These are phyloP conservation scores for Ophiostoma tasmaniense DNA, from an alignment of 2,329 filamentous ascomycete genomes.

Conservation along the genomic window DNA sequence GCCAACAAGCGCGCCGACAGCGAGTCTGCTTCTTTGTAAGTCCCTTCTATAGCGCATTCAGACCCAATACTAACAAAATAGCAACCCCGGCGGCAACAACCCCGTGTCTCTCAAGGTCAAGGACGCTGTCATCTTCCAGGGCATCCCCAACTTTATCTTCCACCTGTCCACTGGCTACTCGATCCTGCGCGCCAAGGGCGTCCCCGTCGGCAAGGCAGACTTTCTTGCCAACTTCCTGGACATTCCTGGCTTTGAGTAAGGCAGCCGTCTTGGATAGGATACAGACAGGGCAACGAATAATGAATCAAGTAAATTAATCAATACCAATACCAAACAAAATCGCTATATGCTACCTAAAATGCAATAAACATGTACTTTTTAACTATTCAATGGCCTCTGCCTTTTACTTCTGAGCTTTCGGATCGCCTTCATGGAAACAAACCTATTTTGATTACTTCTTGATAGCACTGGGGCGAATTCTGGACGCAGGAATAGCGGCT, in stretches of 20 bases:
- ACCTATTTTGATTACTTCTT: background rate
- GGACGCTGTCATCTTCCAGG: constrained; percentile 37
- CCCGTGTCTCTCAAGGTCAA: constrained; percentile 18
- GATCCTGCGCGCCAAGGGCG: constrained; percentile 48
- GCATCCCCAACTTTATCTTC: constrained; percentile 52
- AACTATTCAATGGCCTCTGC: background rate
- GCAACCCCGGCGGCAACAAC: constrained; percentile 6
- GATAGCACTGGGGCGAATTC: background rate
- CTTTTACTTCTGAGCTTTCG: background rate
- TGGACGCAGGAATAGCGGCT: background rate
- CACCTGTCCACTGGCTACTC: constrained; percentile 48
- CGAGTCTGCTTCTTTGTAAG: constrained; percentile 16
- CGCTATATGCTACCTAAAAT: background rate
- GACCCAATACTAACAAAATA: constrained; percentile 11
- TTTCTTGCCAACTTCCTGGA: constrained; percentile 31
- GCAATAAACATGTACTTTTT: background rate
- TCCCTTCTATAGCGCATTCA: too few species aligned
- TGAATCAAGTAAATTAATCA: background rate
- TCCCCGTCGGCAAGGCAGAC: constrained; percentile 49
- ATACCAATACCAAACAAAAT: background rate
- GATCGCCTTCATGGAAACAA: background rate
- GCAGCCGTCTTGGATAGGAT: background rate
- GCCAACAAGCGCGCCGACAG: constrained; percentile 23
- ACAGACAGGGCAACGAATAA: background rate
- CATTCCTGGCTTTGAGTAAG: constrained; percentile 11